phyloP scores from a whole-genome alignment of 495 filamentous ascomycete genomes.

The Terfezia claveryi region DNA sequence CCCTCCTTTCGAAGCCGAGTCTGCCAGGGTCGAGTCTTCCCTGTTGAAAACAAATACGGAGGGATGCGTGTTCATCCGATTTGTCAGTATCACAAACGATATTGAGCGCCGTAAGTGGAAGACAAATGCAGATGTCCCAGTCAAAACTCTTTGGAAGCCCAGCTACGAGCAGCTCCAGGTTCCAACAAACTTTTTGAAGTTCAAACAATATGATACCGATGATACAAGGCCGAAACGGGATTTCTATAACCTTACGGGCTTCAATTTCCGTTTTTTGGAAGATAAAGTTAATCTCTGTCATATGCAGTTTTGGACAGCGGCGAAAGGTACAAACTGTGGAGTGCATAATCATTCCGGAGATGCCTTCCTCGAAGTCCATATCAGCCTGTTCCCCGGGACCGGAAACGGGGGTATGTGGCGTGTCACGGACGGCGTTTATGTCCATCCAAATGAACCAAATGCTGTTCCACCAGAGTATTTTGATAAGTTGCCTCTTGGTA shows the following conservation, averaged over 20 bases:
- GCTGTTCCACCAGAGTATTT: neutral
- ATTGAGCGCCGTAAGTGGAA: neutral
- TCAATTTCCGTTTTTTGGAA: slow-evolving; percentile 7
- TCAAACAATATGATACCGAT: neutral
- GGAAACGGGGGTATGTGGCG: slow-evolving; percentile 9
- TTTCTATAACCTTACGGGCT: slow-evolving; percentile 9
- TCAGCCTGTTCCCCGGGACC: slow-evolving; percentile 5
- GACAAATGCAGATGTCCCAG: neutral
- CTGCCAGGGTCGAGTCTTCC: neutral
- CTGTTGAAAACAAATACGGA: neutral
- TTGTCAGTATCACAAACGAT: neutral
- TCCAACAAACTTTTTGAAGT: neutral
- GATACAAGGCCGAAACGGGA: neutral
- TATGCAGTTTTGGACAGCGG: slow-evolving; percentile 11
- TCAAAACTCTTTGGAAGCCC: neutral
- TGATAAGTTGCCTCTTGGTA: neutral
- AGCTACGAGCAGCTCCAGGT: neutral
- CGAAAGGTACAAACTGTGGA: slow-evolving; percentile 6
- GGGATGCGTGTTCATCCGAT: neutral
- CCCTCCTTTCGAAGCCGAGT: neutral
- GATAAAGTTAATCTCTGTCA: slow-evolving; percentile 6
- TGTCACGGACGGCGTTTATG: neutral
- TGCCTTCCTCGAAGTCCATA: slow-evolving; percentile 7
- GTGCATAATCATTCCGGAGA: slow-evolving; percentile 7
- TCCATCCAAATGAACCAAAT: neutral